Evolutionary conservation across 257 asterid species (phyloP), one percentile per base, ranked within the genome.

Genomic region (Solanum sitiens): DNA sequence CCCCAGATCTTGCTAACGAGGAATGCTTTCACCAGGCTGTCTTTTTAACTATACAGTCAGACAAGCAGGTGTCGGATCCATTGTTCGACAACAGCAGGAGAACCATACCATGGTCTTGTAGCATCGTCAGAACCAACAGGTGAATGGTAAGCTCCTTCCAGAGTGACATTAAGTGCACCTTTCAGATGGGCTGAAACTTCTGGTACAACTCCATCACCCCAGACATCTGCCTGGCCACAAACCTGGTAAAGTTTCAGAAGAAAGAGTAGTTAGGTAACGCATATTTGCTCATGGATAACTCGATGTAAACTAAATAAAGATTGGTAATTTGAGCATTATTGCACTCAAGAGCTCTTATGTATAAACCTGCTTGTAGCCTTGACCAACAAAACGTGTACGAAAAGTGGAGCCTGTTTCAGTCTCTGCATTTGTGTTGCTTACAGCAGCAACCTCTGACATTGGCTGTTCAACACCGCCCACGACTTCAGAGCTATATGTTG

Each of bases 121-220:
- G 88, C 92, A 76, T 95, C 95, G 33, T 95, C 95, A 4, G 99
- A 94, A 39, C 98, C 98, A 18, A 95, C 98, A 0, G 98, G 98
- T 1, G 98, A 95, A 86, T 96, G 99, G 88, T 94, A 96, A 8
- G 94, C 98, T 32, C 99, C 95, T 6, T 95, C 98, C 40, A 94
- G 74, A 63, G 90, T 96, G 76, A 96, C 88, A 86, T 96, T 96
- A 37, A 95, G 91, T 23, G 98, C 98, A 20, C 99, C 99, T 86
- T 94, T 95, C 15, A 96, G 88, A 92, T 96, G 98, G 67, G 98
- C 98, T n/a, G 99, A 94, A 87, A 94, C 89, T 88, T 92, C 99
- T 8, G 99, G 99, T 87, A 95, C 98, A 21, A 96, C 95, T 42
- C 98, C 98, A 70, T 96, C 99, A 4, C 99, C 99, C 98, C 98